Conservation (phyloP, 768 basidiomycete genomes). For the Termitomyces sp. region DNA sequence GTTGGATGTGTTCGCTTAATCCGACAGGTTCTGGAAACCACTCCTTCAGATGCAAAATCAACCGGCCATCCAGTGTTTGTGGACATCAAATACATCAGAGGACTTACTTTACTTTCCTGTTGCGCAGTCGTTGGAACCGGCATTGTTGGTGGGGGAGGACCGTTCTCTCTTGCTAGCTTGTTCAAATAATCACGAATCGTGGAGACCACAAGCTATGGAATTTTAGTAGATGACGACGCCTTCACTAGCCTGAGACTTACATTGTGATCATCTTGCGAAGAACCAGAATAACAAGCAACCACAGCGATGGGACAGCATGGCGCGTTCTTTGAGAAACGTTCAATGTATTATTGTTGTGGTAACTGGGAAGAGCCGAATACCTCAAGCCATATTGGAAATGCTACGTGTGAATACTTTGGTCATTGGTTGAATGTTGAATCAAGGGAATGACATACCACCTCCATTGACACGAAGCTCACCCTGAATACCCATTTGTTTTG, state of each 20-base stretch:
- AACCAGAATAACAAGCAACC: conserved; percentile 76
- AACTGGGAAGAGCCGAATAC: conserved; percentile 28
- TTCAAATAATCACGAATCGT: conserved; percentile 67
- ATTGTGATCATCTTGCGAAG: conserved; percentile 73
- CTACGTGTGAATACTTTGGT: conserved; percentile 26
- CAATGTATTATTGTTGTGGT: not conserved
- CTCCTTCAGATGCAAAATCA: conserved; percentile 19
- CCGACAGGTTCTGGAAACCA: conserved; percentile 26
- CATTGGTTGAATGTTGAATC: not conserved
- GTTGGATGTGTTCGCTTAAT: conserved; percentile 23
- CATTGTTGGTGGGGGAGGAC: conserved; percentile 27
- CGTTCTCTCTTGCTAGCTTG: conserved; percentile 43
- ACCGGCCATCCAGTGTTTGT: not conserved
- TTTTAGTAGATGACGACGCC: not conserved
- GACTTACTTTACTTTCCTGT: conserved; percentile 24
- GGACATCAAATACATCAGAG: not conserved
- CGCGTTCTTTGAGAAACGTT: conserved; percentile 48
- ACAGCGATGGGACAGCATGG: conserved; percentile 81
- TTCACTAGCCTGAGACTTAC: conserved; percentile 34
- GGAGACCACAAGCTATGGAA: conserved; percentile 50
- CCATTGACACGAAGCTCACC: conserved; percentile 63
- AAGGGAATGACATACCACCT: conserved; percentile 53
- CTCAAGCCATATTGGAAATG: conserved; percentile 84
- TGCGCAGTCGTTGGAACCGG: conserved; percentile 22
- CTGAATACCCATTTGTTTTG: conserved; percentile 66